Evolutionary conservation across 441 rosid species (phyloP), one percentile per base, ranked within the genome.

Genomic region (Pelargonium myrrhifolium): DNA sequence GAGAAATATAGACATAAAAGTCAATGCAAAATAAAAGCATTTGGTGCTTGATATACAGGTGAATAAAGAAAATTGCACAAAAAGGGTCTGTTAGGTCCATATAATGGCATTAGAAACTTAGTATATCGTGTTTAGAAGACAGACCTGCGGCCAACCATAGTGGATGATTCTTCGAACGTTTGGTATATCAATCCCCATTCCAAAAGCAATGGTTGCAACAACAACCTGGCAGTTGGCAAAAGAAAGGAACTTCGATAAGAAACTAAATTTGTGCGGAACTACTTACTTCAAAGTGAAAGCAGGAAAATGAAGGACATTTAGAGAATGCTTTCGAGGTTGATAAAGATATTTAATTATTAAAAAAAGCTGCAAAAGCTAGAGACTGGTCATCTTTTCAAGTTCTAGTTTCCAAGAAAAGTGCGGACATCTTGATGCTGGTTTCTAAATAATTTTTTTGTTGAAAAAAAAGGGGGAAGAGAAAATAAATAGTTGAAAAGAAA

Each of bases 111-210:
- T 1, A n/a, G 20, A 56, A 18, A 56, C 20, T 56, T n/a, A 64
- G 55, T 17, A 47, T 6, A 47, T 24, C 26, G 26, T 47, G 55
- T 47, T 47, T 14, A 17, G 17, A 65, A 17, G 20, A 65, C 45
- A 70, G 69, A 88, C 97, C 97, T 93, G 98, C 26, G 96, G 97
- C 98, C 89, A 93, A 71, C 98, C 98, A 71, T 93, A 93, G 78
- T 93, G 98, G 56, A 93, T 81, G 71, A 93, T 83, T 80, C 83
- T 81, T 73, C 94, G 75, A 62, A 93, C 93, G 72, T 93, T 88
- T 75, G 74, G 80, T 78, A 88, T 88, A 85, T 93, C 96, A 59
- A 93, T 93, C 43, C 97, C 98, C 97, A 93, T 93, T 68, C 98
- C 98, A 77, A 93, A 93, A 64, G 98, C 98, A 70, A 93, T 74